These are phyloP conservation scores for Bipolaris bicolor DNA, from an alignment of 2,329 filamentous ascomycete species.

Conservation along the genomic window DNA sequence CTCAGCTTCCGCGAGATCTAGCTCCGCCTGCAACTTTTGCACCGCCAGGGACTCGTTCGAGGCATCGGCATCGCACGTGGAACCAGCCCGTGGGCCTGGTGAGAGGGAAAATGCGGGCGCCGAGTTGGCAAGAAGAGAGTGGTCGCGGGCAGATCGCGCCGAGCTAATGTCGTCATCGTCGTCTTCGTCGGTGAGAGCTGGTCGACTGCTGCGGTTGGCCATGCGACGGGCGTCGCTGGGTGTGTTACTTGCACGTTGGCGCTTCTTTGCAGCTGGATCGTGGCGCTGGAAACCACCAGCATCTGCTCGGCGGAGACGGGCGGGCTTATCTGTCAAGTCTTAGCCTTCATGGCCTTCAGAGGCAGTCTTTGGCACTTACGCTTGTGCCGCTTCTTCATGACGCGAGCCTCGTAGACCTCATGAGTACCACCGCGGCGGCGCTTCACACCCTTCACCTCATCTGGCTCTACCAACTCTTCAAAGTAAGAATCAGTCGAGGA, in stretches of 20 bases:
- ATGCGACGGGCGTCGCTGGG: slow-evolving; percentile 2
- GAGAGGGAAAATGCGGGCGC: slow-evolving; percentile 21
- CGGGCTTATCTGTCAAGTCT: slow-evolving; percentile 18
- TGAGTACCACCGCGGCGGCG: slow-evolving; percentile 24
- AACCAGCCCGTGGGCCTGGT: slow-evolving; percentile 7
- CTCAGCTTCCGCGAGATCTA: slow-evolving; percentile 44
- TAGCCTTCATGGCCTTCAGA: background rate
- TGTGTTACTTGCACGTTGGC: slow-evolving; percentile 14
- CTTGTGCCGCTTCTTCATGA: slow-evolving; percentile 35
- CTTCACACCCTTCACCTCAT: slow-evolving; percentile 28
- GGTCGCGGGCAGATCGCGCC: background rate
- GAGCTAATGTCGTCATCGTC: slow-evolving; percentile 13
- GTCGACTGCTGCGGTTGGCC: slow-evolving; percentile 2
- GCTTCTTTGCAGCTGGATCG: slow-evolving; percentile 26
- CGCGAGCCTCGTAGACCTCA: slow-evolving; percentile 39
- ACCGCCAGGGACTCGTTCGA: slow-evolving; percentile 30
- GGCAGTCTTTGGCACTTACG: slow-evolving; percentile 20
- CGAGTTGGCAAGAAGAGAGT: slow-evolving; percentile 4
- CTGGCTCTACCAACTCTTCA: slow-evolving; percentile 38
- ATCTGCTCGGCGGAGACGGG: slow-evolving; percentile 38
- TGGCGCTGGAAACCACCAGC: slow-evolving; percentile 34
- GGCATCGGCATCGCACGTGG: slow-evolving; percentile 9
- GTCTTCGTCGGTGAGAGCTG: slow-evolving; percentile 21
- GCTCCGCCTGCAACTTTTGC: slow-evolving; percentile 35
- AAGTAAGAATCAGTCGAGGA: slow-evolving; percentile 39